Base-by-base conservation (phyloP, 2,329 filamentous ascomycete genomes). In the Dryadomyces quercivorus region DNA sequence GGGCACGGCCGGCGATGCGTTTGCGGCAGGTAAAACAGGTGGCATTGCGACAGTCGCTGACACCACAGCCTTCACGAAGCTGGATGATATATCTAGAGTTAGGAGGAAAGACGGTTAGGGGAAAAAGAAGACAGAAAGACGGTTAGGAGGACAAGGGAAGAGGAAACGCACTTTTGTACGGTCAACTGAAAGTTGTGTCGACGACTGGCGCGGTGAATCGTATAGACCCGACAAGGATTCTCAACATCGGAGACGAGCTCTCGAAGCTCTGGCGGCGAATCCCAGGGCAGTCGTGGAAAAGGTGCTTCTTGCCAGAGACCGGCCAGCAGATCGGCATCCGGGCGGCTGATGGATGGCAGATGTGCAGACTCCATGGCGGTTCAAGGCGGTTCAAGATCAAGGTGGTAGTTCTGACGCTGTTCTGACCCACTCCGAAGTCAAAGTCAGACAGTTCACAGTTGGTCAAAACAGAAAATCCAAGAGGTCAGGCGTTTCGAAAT, bases 21-120 rank as follows among this genome's bases (percentile, higher is more conserved):
- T 79, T 85, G 54, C 86, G 82, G 65, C 81, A 89, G 58, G 84
- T 89, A 63, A 92, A 85, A 70, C 90, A 95, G 15, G 88, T 92
- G 15, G 88, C 70, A 1, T 83, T 92, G 40, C 74, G 75, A 69
- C 90, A 95, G 52, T 75, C 72, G 53, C 75, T 71, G 59, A 78
- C 80, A 58, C 80, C 81, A 65, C 90, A 95, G 59, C 90, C 90
- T 60, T 86, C 78, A 55, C 89, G 81, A n/a, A 95, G 79, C 69
- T 95, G 90, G 38, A 80, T 74, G 51, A 91, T 82, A 64, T 87
- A 94, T 62, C 87, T 92, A 59, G 22, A n/a, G 20, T 43, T 15
- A 15, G 40, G n/a, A n/a, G n/a, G 21, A 16, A 10, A 34, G n/a
- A 20, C 22, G n/a, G 31, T 22, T 5, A 10, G 22, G 5, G n/a